phyloP scores from a whole-genome alignment of 805 yeast genomes.

The Lipomyces starkeyi region DNA sequence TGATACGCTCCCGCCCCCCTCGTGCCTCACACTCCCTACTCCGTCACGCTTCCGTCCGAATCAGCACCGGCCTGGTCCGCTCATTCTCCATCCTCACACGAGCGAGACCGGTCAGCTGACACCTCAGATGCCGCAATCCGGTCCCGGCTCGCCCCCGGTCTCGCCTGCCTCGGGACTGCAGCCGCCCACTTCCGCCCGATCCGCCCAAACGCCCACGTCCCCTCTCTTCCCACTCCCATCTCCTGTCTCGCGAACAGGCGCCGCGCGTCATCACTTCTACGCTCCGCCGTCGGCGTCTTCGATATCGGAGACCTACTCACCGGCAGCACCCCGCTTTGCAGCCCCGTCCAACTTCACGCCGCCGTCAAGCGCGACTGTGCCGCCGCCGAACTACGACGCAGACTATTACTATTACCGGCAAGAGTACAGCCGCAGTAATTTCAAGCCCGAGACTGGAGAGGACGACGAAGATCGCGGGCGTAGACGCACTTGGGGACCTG shows the following conservation, averaged over 20 bases:
- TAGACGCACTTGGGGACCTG: slow-evolving; percentile 3
- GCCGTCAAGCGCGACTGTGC: slow-evolving; percentile 16
- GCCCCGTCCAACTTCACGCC: slow-evolving; percentile 13
- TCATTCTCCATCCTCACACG: slow-evolving; percentile 22
- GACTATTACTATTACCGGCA: slow-evolving; percentile 5
- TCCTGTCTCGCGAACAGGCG: slow-evolving; percentile 8
- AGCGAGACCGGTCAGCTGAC: slow-evolving; percentile 5
- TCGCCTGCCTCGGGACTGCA: slow-evolving; percentile 17
- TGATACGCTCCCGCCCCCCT: slow-evolving; percentile 24
- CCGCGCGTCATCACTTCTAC: not conserved
- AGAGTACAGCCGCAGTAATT: not conserved
- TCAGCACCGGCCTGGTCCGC: slow-evolving; percentile 36
- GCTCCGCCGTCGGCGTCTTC: slow-evolving; percentile 4
- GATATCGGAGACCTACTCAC: slow-evolving; percentile 3
- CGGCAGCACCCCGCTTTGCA: slow-evolving; percentile 15
- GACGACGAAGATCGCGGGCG: slow-evolving; percentile 10
- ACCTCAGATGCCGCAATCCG: slow-evolving; percentile 15
- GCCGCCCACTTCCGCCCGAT: slow-evolving; percentile 5
- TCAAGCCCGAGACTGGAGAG: not conserved
- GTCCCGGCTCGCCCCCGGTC: slow-evolving; percentile 20
- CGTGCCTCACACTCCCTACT: slow-evolving; percentile 20
- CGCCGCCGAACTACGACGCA: slow-evolving; percentile 10
- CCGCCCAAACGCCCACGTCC: slow-evolving; percentile 19
- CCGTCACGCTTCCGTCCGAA: slow-evolving; percentile 36
- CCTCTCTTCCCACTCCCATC: slow-evolving; percentile 19